Evolutionary conservation across 106 monocot species (phyloP).

Genomic region (Apostasia shenzhenica): DNA sequence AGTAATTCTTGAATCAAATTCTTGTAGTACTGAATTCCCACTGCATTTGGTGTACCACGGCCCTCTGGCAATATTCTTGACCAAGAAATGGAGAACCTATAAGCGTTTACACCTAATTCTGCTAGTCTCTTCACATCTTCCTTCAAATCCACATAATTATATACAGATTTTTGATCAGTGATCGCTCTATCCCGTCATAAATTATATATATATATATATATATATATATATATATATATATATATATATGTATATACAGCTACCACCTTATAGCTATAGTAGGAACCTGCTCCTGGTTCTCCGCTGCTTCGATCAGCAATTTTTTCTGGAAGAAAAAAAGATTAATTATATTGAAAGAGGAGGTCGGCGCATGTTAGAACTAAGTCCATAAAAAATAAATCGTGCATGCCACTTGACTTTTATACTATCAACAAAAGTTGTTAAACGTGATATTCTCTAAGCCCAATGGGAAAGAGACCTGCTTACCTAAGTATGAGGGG

Average conservation of each 20-base stretch:
- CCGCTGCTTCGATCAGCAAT: constrained; percentile 34
- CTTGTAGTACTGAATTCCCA: constrained; percentile 52
- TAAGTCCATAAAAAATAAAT: too few relatives aligned
- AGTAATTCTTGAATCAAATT: constrained; percentile 56
- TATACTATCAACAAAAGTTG: too few relatives aligned
- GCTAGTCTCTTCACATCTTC: constrained; percentile 40
- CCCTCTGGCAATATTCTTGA: constrained; percentile 38
- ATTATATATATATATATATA: neutral
- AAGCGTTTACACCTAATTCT: constrained; percentile 38
- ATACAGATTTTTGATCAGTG: too few relatives aligned
- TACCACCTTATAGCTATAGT: constrained; percentile 40
- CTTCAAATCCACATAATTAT: constrained; percentile 14
- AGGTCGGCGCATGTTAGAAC: too few relatives aligned
- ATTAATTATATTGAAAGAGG: too few relatives aligned
- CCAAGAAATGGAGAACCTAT: constrained; percentile 61
- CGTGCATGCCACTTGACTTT: too few relatives aligned
- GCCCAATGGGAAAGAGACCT: too few relatives aligned
- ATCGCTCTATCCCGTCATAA: too few relatives aligned
- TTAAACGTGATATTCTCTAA: too few relatives aligned
- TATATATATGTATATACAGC: too few relatives aligned
- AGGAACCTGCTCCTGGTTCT: constrained; percentile 37
- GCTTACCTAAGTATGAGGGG: too few relatives aligned
- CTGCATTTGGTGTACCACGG: constrained; percentile 36
- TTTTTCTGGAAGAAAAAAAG: constrained; percentile 19
- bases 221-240: too few relatives aligned